Base-by-base conservation (phyloP, 805 yeast genomes). In the Candida taoyuanica region DNA sequence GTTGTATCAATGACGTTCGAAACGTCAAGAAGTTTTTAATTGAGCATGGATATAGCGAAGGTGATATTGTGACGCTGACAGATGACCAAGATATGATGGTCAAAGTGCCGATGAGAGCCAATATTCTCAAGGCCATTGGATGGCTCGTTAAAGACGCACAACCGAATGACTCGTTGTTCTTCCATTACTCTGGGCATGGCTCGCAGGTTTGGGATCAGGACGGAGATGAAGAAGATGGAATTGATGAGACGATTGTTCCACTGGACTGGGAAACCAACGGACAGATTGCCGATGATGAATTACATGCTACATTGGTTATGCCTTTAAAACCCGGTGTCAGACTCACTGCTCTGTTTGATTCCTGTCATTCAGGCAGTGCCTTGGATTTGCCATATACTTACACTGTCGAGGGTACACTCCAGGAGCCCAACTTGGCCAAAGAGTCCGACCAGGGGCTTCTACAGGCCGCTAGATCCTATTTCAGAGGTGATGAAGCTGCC, bases 131-230 rank as follows among this genome's bases (percentile, higher is more conserved):
- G 30, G 95, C 88, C 3, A 82, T 84, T 84, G 78, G 73, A 39
- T 85, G 95, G 95, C 70, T 85, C 17, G 89, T 81, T 16, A 65
- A 65, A 16, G 82, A 70, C 44, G 93, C 94, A 0, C 67, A 64
- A 48, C 81, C 93, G 13, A 84, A 85, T 49, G 95, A 85, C 61
- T 74, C 87, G 7, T 60, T 85, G 34, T 79, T 86, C 50, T 76
- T 86, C 70, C 95, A 86, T 58, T 85, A 81, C 56, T 82, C 93
- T 0, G 93, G 95, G 7, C 95, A 86, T 55, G 95, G 95, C 21
- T 87, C 93, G 2, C 83, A 78, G 53, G 74, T 78, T 5, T 61
- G 66, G 33, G 95, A 85, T 57, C 54, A 63, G 24, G 76, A 78
- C 51, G 87, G 87, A 17, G 93, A 83, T 53, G 91, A 83, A 52